Percentiles rank a stretch among this genome's conserved stretches.
These are phyloP conservation scores for Debaryomyces subglobosus DNA, from an alignment of 1,139 yeast genomes.

Conservation along the genomic window DNA sequence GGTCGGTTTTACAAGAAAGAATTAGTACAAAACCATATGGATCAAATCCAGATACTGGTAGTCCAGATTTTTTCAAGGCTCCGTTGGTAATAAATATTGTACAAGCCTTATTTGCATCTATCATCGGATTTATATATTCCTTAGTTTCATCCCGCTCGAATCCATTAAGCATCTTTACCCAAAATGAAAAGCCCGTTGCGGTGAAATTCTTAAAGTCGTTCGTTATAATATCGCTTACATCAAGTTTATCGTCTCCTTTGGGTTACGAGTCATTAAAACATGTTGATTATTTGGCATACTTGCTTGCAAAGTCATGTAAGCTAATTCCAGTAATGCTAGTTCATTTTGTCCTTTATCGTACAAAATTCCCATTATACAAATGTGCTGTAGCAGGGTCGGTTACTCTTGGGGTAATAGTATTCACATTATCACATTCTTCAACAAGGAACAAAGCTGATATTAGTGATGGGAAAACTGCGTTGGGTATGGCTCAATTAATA, in stretches of 20 bases:
- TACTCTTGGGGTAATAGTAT: slow-evolving; percentile 78
- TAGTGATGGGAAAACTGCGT: slow-evolving; percentile 44
- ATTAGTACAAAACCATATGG: slow-evolving; percentile 81
- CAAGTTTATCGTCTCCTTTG: slow-evolving; percentile 80
- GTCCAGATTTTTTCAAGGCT: slow-evolving; percentile 61
- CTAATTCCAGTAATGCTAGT: slow-evolving; percentile 89
- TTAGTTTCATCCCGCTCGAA: slow-evolving; percentile 31
- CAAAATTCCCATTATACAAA: slow-evolving; percentile 74
- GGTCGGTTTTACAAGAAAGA: slow-evolving; percentile 93
- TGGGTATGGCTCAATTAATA: slow-evolving; percentile 64
- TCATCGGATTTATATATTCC: slow-evolving; percentile 68
- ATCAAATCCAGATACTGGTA: slow-evolving; percentile 27
- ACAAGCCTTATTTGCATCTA: slow-evolving; percentile 73
- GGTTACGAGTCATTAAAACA: slow-evolving; percentile 76
- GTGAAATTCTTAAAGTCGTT: slow-evolving; percentile 43
- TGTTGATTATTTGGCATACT: slow-evolving; percentile 82
- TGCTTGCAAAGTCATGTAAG: slow-evolving; percentile 91
- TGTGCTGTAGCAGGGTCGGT: slow-evolving; percentile 75
- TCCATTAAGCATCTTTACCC: slow-evolving; percentile 34
- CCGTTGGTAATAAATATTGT: slow-evolving; percentile 75
- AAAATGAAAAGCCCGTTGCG: slow-evolving; percentile 25
- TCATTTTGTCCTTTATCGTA: slow-evolving; percentile 72
- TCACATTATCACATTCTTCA: slow-evolving; percentile 54
- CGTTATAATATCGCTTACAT: slow-evolving; percentile 70
- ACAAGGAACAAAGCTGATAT: slow-evolving; percentile 22